Percentiles rank a stretch among this genome's conserved stretches.
phyloP scores from a whole-genome alignment of 1,139 yeast genomes.

The Kluyveromyces sp. region DNA sequence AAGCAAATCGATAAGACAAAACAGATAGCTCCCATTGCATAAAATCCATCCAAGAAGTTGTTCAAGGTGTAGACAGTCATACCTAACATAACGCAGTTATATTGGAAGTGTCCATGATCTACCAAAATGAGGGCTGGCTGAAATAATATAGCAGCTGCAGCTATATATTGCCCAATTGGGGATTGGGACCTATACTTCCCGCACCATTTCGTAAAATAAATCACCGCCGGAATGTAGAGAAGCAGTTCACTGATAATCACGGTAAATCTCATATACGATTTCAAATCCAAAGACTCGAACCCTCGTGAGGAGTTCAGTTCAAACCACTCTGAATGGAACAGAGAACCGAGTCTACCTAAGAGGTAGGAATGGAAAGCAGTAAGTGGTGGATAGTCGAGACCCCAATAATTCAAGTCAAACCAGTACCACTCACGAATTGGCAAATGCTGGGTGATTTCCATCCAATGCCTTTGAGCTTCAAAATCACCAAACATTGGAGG shows the following conservation, averaged over 20 bases:
- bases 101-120: conserved; percentile 97
- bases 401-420: conserved; percentile 90
- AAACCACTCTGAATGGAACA: conserved; percentile 69
- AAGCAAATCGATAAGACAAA: conserved; percentile 74
- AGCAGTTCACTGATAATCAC: conserved; percentile 69
- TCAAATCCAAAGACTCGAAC: conserved; percentile 55
- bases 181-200: conserved; percentile 46
- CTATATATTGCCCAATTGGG: conserved; percentile 70
- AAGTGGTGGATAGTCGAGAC: conserved; percentile 93
- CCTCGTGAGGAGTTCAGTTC: conserved; percentile 69
- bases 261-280: conserved; percentile 77
- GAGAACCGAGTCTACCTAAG: conserved; percentile 63
- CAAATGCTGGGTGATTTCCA: conserved; percentile 76
- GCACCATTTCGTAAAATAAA: conserved; percentile 59
- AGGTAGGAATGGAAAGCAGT: conserved; percentile 90
- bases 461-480: conserved; percentile 98
- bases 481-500: conserved; percentile 91
- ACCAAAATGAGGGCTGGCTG: conserved; percentile 78
- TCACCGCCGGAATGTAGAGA: conserved; percentile 73
- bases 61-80: conserved; percentile 61
- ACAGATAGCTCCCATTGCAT: conserved; percentile 66
- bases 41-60: conserved; percentile 57
- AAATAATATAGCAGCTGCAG: conserved; percentile 65
- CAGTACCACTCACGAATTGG: conserved; percentile 80
- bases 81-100: conserved; percentile 91